A percentile compares a stretch with the other conserved stretches of the same genome.
Evolutionary conservation across 2,329 filamentous ascomycete genomes (phyloP).

Genomic region (Phyllosticta citribraziliensis): DNA sequence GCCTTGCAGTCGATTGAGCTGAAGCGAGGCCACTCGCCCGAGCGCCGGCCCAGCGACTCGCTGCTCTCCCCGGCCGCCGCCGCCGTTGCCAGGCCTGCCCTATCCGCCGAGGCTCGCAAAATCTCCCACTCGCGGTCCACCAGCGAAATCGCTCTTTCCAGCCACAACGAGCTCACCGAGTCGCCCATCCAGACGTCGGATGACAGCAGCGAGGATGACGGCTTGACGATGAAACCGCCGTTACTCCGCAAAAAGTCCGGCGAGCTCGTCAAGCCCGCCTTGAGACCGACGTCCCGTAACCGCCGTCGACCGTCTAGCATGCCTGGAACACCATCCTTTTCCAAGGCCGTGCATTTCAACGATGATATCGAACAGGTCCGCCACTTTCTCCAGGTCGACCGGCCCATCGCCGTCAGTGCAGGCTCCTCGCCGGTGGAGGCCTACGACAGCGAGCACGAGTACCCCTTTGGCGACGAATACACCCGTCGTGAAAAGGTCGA

Average conservation of each 20-base stretch:
- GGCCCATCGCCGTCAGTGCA: constrained; percentile 90
- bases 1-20: constrained; percentile 73
- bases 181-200: constrained; percentile 34
- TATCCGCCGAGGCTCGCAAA: constrained; percentile 48
- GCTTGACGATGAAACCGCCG: constrained; percentile 58
- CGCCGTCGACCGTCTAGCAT: constrained; percentile 81
- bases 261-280: constrained; percentile 84
- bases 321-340: constrained; percentile 92
- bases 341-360: constrained; percentile 97
- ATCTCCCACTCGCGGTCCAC: constrained; percentile 52
- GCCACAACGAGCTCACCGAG: constrained; percentile 27
- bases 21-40: constrained; percentile 50
- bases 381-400: constrained; percentile 89
- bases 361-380: constrained; percentile 91
- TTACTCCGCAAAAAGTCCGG: constrained; percentile 98
- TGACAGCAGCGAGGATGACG: constrained; percentile 41
- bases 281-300: constrained; percentile 62
- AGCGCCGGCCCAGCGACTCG: constrained; percentile 18
- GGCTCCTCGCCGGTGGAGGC: constrained; percentile 83
- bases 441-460: constrained; percentile 80
- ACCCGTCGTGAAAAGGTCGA: constrained; percentile 46
- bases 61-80: constrained; percentile 15
- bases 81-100: constrained; percentile 22
- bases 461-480: constrained; percentile 62
- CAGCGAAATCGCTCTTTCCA: constrained; percentile 46